These are phyloP conservation scores for Vanrija humicola DNA, from an alignment of 1,284 basidiomycete genomes.

Conservation along the genomic window DNA sequence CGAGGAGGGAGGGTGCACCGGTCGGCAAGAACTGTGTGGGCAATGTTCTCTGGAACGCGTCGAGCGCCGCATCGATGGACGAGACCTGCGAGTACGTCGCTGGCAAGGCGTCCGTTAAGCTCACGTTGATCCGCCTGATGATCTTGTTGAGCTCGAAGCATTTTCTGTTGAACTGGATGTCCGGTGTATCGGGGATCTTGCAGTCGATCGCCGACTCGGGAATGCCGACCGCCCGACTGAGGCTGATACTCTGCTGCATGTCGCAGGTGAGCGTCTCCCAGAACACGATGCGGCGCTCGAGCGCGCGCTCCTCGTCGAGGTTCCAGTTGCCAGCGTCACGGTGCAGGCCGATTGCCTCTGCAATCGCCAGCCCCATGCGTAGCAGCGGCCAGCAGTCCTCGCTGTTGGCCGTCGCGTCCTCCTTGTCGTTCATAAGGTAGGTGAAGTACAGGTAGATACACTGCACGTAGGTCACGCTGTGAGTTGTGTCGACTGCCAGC, in stretches of 20 bases:
- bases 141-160: conserved; percentile 18
- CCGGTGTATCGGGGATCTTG: conserved; percentile 2
- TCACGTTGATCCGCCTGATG: conserved; percentile 19
- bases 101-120: conserved; percentile 11
- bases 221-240: conserved; percentile 6
- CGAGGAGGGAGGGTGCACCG: conserved; percentile 9
- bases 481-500: conserved; percentile 22
- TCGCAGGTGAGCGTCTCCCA: conserved; percentile 30
- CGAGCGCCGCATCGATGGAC: conserved; percentile 13
- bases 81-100: conserved; percentile 17
- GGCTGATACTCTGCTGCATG: conserved; percentile 16
- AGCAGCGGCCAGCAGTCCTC: conserved; percentile 31
- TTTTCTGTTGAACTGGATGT: conserved; percentile 10
- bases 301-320: conserved; percentile 19
- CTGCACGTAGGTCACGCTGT: conserved; percentile 25
- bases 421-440: conserved; percentile 30
- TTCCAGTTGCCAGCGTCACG: conserved; percentile 27
- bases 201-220: conserved; percentile 14
- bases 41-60: conserved; percentile 12
- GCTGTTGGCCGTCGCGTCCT: conserved; percentile 24
- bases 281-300: conserved; percentile 24
- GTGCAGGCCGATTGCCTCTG: conserved; percentile 21
- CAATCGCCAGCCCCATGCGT: conserved; percentile 20
- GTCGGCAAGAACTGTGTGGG: conserved; percentile 15
- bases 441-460: conserved; percentile 29